Base-by-base conservation (phyloP, 2,329 filamentous ascomycete species). In the Elsinoe perseae region DNA sequence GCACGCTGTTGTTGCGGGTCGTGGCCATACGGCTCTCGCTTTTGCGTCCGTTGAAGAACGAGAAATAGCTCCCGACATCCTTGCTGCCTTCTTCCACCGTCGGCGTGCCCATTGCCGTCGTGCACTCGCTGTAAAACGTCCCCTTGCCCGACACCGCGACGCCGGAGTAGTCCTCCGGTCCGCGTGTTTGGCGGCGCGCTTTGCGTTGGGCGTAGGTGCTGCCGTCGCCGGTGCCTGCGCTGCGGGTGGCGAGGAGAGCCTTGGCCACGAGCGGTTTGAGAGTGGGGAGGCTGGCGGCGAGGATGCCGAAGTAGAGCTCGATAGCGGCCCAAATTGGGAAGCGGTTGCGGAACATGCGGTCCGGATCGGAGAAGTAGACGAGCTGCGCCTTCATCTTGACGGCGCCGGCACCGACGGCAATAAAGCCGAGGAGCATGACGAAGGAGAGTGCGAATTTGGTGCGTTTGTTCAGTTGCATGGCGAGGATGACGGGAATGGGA, bases 251-350 rank as follows among this genome's bases (percentile, higher is more conserved):
- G 10, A 69, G 66, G 34, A 74, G 66, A 18, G 66, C 60, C 60
- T 64, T 67, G 57, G 66, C 64, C 62, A 72, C 69, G 10, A 71
- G 62, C 2, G 73, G 73, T 10, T 72, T 69, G 28, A 78, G 67
- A 12, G 74, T 70, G 0, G 73, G 73, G 0, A 76, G 62, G 0
- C 69, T 74, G 4, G 72, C 72, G 1, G 74, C 73, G 1, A 75
- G 64, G 43, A 75, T 73, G 2, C 73, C 74, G 5, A 75, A 62
- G 44, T 70, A 71, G 23, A 77, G 67, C 58, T 77, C 73, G 52
- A 76, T 68, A 58, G 68, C 70, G 59, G 72, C 72, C 73, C 73
- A 76, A 9, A 76, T 65, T 36, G 70, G 72, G 63, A 75, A 76
- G 3, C 63, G 63, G 58, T 73, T 68, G 46, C 66, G 44, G 25